Percentiles rank a stretch among this genome's conserved stretches.
These are phyloP conservation scores for Fusarium oxysporum DNA, from an alignment of 2,329 filamentous ascomycete genomes.

Conservation along the genomic window DNA sequence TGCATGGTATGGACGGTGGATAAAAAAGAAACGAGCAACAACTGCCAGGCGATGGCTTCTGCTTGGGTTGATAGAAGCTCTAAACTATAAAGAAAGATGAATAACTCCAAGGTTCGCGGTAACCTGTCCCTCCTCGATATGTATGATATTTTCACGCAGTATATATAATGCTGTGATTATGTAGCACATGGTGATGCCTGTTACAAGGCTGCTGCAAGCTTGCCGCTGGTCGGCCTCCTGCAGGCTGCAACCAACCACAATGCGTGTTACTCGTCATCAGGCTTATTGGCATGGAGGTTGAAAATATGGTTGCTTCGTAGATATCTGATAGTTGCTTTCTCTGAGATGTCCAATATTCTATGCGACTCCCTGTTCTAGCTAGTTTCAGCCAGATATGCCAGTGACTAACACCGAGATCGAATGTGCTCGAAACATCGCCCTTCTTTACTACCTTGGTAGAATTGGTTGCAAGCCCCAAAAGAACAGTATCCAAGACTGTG, in stretches of 20 bases:
- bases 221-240: slow-evolving; percentile 33
- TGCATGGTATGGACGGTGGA: slow-evolving; percentile 29
- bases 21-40: slow-evolving; percentile 31
- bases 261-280: neutral
- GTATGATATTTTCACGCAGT: neutral
- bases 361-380: neutral
- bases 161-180: neutral
- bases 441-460: slow-evolving; percentile 24
- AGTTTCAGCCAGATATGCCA: neutral
- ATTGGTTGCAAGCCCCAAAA: neutral
- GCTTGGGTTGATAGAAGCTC: slow-evolving; percentile 41
- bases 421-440: slow-evolving; percentile 28
- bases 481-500: neutral
- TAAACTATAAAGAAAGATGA: slow-evolving; percentile 43
- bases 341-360: neutral
- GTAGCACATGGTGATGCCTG: neutral
- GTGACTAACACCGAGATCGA: neutral
- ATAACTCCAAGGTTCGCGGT: slow-evolving; percentile 3
- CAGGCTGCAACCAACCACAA: slow-evolving; percentile 14
- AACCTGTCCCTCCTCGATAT: neutral
- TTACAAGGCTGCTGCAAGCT: neutral
- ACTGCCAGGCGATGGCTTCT: slow-evolving; percentile 26
- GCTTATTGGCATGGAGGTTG: neutral
- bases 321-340: neutral
- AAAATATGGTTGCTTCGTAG: neutral